A percentile compares a stretch with the other conserved stretches of the same genome.
Evolutionary conservation across 768 basidiomycete species (phyloP).

Genomic region (Ramaria rubella): DNA sequence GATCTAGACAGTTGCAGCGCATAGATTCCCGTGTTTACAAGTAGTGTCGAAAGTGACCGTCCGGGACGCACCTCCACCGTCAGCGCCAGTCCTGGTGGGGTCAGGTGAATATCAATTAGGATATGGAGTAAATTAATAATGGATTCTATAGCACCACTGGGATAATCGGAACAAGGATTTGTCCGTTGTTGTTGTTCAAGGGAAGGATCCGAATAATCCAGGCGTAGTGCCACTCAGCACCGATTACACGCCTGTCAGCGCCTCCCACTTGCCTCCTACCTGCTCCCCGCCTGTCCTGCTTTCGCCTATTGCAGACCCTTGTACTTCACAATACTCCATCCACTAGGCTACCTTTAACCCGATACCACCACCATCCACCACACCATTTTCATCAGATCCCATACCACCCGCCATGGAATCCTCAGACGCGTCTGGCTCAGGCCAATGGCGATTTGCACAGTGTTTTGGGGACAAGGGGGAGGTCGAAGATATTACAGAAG

Average conservation of each 20-base stretch:
- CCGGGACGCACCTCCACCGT: no score
- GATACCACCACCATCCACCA: conserved; percentile 5
- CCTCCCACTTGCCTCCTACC: conserved; percentile 1
- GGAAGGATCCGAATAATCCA: neutral
- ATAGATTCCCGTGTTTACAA: no score
- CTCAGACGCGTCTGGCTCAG: conserved; percentile 79
- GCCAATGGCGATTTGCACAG: conserved; percentile 98
- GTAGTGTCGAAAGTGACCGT: no score
- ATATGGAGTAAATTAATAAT: no score
- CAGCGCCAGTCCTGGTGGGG: no score
- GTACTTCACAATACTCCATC: conserved; percentile 1
- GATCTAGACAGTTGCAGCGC: no score
- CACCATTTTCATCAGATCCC: conserved; percentile 8
- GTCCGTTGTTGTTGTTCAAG: neutral
- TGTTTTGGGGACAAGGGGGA: conserved; percentile 99
- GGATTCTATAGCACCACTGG: no score
- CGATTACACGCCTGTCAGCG: conserved; percentile 2
- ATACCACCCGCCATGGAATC: conserved; percentile 41
- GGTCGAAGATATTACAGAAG: conserved; percentile 99
- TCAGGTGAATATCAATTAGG: no score
- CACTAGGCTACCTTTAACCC: neutral
- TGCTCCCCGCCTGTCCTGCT: conserved; percentile 2
- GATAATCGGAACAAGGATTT: neutral
- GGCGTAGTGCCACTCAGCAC: neutral
- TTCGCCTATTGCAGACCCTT: neutral